Evolutionary conservation across 2,329 filamentous ascomycete genomes (phyloP).

Genomic region (Fulvia fulva): DNA sequence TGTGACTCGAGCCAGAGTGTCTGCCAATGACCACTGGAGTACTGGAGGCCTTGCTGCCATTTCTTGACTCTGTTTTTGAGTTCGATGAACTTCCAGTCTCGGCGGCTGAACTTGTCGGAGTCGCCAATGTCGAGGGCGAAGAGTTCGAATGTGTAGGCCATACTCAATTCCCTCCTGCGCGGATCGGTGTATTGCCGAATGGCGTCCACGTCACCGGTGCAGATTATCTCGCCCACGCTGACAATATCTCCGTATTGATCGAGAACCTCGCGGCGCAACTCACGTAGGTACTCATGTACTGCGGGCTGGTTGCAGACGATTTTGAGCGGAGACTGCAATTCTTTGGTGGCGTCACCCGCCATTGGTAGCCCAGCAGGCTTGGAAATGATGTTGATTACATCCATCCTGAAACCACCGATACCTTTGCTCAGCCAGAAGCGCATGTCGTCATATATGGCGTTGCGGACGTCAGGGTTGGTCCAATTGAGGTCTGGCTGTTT

Average conservation of each 20-base stretch:
- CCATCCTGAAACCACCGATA: slow-evolving; percentile 46
- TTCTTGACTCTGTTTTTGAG: slow-evolving; percentile 53
- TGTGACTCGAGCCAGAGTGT: slow-evolving; percentile 63
- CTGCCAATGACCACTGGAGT: slow-evolving; percentile 59
- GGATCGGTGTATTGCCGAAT: slow-evolving; percentile 51
- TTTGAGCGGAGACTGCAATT: slow-evolving; percentile 16
- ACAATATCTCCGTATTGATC: slow-evolving; percentile 44
- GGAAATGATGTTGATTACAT: slow-evolving; percentile 48
- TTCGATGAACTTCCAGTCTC: slow-evolving; percentile 41
- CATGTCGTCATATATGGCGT: slow-evolving; percentile 45
- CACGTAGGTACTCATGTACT: slow-evolving; percentile 16
- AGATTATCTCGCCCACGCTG: slow-evolving; percentile 48
- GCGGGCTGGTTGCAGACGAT: slow-evolving; percentile 19
- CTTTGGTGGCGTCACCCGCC: slow-evolving; percentile 37
- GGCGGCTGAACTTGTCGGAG: slow-evolving; percentile 44
- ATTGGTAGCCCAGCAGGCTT: slow-evolving; percentile 41
- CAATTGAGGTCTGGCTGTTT: slow-evolving; percentile 49
- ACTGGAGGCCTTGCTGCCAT: slow-evolving; percentile 57
- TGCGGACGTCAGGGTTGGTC: slow-evolving; percentile 42
- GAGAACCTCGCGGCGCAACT: slow-evolving; percentile 37
- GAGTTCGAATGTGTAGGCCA: slow-evolving; percentile 66
- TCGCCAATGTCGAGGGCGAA: slow-evolving; percentile 49
- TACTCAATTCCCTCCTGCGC: slow-evolving; percentile 56
- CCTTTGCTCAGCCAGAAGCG: slow-evolving; percentile 44
- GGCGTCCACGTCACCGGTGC: slow-evolving; percentile 45